Base-by-base conservation (phyloP, 164 flowering plant genomes). In the Magnolia officinalis region DNA sequence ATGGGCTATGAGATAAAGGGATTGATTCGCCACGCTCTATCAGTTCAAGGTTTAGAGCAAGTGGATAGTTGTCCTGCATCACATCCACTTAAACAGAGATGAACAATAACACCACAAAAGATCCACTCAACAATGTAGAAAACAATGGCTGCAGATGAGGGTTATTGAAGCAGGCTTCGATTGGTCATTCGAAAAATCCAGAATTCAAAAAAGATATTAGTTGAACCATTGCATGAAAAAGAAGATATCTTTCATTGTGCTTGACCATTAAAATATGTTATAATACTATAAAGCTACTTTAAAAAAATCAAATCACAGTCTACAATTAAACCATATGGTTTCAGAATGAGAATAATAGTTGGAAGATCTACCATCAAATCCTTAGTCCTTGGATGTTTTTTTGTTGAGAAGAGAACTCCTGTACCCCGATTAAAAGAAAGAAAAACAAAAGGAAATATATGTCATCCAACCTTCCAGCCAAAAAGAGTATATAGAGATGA, bases 371-470 rank as follows among this genome's bases (percentile, higher is more conserved):
- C 99, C 88, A 90, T 79, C 70, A 91, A 70, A 84, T 90, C 97
- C 83, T 92, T 96, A 67, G 99, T 94, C 87, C 94, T 87, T 63
- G 90, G 93, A 80, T 94, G 97, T 81, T 90, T 90, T 77, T 91
- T 96, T 1, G 97, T 85, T 74, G 97, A 88, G 82, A 96, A 96
- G 63, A 96, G 91, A 73, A 91, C 88, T 76, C 96, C 99, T 96
- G 85, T 63, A 21, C 24, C 20, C 45, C 16, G 5, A 73, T 26
- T 10, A 61, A 64, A 31, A 73, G 24, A 8, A 29, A 55, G 61
- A 37, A 37, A 37, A 37, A 37, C 6, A 37, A 37, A 37, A 37
- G 0, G 45, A 37, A 37, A 37, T 37, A 37, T 5, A 37, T 55
- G 61, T 9, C 61, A 55, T 55, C 18, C 18, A 55, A 16, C 18